Evolutionary conservation across 139 green algal genomes (phyloP), one percentile per base, ranked within the genome.

Genomic region (Auxenochlorella pyrenoidosa): DNA sequence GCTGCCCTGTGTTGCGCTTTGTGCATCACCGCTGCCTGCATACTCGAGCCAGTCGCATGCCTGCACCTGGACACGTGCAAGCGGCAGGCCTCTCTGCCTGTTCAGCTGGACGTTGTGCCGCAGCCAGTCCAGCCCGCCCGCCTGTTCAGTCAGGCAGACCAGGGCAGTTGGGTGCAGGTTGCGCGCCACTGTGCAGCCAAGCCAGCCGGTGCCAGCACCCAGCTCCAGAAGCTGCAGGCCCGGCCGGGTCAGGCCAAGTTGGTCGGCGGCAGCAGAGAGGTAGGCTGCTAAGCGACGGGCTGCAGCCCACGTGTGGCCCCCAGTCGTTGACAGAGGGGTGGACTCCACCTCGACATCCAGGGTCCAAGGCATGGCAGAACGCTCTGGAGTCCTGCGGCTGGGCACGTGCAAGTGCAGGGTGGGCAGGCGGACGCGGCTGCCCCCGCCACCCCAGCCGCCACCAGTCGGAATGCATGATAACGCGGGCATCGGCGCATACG

Each of bases 171-270:
- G 5, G 30, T 89, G 75, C 73, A 93, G n/a, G 85, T 95, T 95
- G 41, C 86, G 79, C 2, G 93, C 92, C 21, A 96, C 26, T 0
- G 81, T 88, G 19, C 92, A 30, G 44, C 93, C 93, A 40, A 96
- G 89, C 75, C 85, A 91, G 59, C 93, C 93, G 16, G 89, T 89
- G 28, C 93, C 93, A 24, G 88, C 83, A 38, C 93, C 93, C 34
- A 96, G 87, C 89, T 96, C 93, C 22, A 96, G 82, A 8, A 96
- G 63, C 28, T 72, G 75, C 21, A 81, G 60, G 77, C 84, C 58
- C 80, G 81, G 40, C 36, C 18, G 18, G 0, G n/a, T 4, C 44
- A 89, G 19, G 32, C 86, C 78, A 13, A 89, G 65, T n/a, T 71
- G 40, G 0, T 24, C 65, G 0, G 83, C 82, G 22, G 47, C 41